Percentiles rank a stretch among this genome's conserved stretches.
phyloP scores from a whole-genome alignment of 495 filamentous ascomycete species.

The Usnea hakonensis region DNA sequence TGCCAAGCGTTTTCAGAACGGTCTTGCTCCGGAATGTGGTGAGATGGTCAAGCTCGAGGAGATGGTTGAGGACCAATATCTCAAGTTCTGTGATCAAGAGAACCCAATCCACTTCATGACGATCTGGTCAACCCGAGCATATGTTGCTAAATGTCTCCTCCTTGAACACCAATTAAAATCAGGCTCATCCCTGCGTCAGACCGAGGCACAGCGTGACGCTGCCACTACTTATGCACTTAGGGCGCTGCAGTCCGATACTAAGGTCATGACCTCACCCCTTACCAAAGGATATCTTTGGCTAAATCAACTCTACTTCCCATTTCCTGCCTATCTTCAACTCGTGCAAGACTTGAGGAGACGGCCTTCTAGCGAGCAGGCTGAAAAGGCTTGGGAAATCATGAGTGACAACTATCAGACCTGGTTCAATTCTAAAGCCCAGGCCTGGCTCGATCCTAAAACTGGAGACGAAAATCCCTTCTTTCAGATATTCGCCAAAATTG shows the following conservation, averaged over 20 bases:
- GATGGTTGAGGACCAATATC: constrained; percentile 41
- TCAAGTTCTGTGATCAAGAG: constrained; percentile 39
- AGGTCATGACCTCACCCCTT: constrained; percentile 39
- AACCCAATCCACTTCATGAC: constrained; percentile 50
- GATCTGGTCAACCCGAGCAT: constrained; percentile 40
- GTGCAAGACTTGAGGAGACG: constrained; percentile 38
- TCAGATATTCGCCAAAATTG: constrained; percentile 34
- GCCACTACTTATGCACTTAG: constrained; percentile 34
- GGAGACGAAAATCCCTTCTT: constrained; percentile 31
- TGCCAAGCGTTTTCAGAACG: constrained; percentile 25
- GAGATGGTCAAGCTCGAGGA: constrained; percentile 36
- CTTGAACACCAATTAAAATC: constrained; percentile 38
- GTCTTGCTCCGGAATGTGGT: constrained; percentile 17
- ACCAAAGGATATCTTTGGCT: constrained; percentile 43
- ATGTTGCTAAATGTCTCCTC: constrained; percentile 40
- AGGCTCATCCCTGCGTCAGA: constrained; percentile 17
- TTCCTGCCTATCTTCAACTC: constrained; percentile 46
- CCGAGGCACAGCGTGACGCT: constrained; percentile 33
- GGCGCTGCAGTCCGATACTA: constrained; percentile 44
- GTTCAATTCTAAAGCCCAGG: constrained; percentile 20
- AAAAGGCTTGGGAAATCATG: constrained; percentile 41
- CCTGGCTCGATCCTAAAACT: not conserved
- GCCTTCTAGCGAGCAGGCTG: constrained; percentile 29
- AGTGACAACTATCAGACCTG: constrained; percentile 43
- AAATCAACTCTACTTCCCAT: constrained; percentile 41